Conservation (phyloP, 2,329 filamentous ascomycete genomes). For the Gliomastix tumulicola region DNA sequence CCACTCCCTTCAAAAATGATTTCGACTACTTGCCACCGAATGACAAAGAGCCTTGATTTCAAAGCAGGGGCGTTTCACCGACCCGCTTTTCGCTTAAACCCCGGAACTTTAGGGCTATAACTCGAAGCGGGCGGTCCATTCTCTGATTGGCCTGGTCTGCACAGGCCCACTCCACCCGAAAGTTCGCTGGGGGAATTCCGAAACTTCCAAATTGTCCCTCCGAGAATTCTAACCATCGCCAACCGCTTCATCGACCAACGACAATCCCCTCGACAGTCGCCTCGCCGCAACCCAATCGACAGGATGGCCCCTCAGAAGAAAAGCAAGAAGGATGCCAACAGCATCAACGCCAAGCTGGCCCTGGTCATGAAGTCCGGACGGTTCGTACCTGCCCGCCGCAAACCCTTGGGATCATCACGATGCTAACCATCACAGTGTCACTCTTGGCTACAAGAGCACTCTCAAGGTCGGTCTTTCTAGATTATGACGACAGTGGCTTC, state of each 20-base stretch:
- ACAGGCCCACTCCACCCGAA: too few species aligned
- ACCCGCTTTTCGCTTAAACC: conserved; percentile 24
- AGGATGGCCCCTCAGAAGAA: conserved; percentile 68
- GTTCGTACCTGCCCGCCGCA: too few species aligned
- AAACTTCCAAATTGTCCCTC: too few species aligned
- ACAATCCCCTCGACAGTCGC: too few species aligned
- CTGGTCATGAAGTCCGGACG: conserved; percentile 63
- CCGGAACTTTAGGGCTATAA: conserved; percentile 30
- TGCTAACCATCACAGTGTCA: conserved; percentile 13
- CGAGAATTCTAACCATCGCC: too few species aligned
- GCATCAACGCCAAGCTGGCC: conserved; percentile 53
- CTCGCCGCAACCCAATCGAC: too few species aligned
- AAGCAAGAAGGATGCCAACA: conserved; percentile 79
- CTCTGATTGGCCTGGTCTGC: conserved; percentile 4
- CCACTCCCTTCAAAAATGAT: conserved; percentile 8
- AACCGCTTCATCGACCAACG: too few species aligned
- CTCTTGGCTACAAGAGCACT: conserved; percentile 33
- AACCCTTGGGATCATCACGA: conserved; percentile 38
- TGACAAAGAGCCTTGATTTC: conserved; percentile 39
- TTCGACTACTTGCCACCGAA: conserved; percentile 16
- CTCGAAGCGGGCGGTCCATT: background rate
- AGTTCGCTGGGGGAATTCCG: too few species aligned
- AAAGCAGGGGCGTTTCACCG: conserved; percentile 35
- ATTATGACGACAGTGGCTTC: too few species aligned
- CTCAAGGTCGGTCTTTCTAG: too few species aligned